Evolutionary conservation across 1,284 basidiomycete species (phyloP).

Genomic region (Malassezia restricta): DNA sequence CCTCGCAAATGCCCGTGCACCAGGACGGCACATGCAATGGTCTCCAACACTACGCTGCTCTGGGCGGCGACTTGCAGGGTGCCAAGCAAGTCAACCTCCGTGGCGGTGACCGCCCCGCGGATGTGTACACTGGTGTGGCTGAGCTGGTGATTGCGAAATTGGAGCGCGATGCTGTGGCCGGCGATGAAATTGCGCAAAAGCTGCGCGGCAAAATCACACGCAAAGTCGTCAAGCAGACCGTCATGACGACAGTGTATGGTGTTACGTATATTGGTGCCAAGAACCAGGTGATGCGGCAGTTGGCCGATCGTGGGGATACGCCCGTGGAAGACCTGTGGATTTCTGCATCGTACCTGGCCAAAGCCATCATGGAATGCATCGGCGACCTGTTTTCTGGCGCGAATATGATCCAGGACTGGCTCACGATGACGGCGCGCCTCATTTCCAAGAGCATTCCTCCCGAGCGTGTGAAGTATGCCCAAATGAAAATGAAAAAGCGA

Average conservation of each 20-base stretch:
- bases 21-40: slow-evolving; percentile 99
- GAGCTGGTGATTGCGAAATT: slow-evolving; percentile 49
- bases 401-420: slow-evolving; percentile 80
- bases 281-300: slow-evolving; percentile 83
- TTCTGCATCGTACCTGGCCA: slow-evolving; percentile 63
- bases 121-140: slow-evolving; percentile 93
- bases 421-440: slow-evolving; percentile 67
- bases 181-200: slow-evolving; percentile 54
- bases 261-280: slow-evolving; percentile 91
- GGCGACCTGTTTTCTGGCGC: slow-evolving; percentile 87
- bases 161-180: slow-evolving; percentile 51
- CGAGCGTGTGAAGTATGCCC: slow-evolving; percentile 57
- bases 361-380: slow-evolving; percentile 51
- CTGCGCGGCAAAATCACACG: slow-evolving; percentile 70
- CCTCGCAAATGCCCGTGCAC: slow-evolving; percentile 75
- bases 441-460: slow-evolving; percentile 77
- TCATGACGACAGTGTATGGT: slow-evolving; percentile 99
- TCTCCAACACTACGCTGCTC: slow-evolving; percentile 92
- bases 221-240: slow-evolving; percentile 97
- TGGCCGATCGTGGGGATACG: slow-evolving; percentile 65
- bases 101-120: slow-evolving; percentile 72
- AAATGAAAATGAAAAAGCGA: slow-evolving; percentile 9
- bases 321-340: slow-evolving; percentile 61
- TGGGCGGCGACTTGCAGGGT: slow-evolving; percentile 81
- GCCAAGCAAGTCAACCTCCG: slow-evolving; percentile 87